These are phyloP conservation scores for Fagopyrum esculentum DNA, from an alignment of 148 eudicot genomes.

Conservation along the genomic window DNA sequence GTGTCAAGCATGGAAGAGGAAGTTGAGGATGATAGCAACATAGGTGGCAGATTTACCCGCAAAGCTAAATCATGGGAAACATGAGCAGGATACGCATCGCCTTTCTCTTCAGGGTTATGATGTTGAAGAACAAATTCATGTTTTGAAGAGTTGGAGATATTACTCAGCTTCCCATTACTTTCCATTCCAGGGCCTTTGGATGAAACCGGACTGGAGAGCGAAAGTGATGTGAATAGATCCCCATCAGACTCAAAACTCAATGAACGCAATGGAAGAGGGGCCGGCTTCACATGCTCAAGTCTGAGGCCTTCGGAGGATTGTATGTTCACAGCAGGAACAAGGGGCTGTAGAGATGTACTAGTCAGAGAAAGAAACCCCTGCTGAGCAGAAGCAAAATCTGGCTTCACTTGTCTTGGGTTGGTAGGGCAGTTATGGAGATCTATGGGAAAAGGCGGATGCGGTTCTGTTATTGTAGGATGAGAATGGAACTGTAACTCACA, in stretches of 20 bases:
- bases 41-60: too few species aligned
- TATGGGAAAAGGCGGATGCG: slow-evolving; percentile 14
- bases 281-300: slow-evolving; percentile 1
- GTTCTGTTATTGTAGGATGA: slow-evolving; percentile 8
- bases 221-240: neutral
- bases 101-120: slow-evolving; percentile 17
- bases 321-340: neutral
- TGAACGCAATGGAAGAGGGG: neutral
- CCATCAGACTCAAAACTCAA: neutral
- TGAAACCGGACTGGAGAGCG: neutral
- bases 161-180: neutral
- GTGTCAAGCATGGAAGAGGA: too few species aligned
- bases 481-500: slow-evolving; percentile 39
- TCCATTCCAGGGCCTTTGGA: neutral
- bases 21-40: too few species aligned
- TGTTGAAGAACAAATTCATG: slow-evolving; percentile 1
- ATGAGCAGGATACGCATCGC: neutral
- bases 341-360: neutral
- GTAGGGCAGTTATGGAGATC: slow-evolving; percentile 9
- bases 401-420: neutral
- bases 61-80: neutral
- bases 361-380: slow-evolving; percentile 2
- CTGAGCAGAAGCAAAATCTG: slow-evolving; percentile 7
- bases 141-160: neutral
- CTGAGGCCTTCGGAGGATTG: neutral